Percentiles rank a stretch among this genome's conserved stretches.
Evolutionary conservation across 2,329 filamentous ascomycete species (phyloP).

Genomic region (Phyllosticta citribraziliensis): DNA sequence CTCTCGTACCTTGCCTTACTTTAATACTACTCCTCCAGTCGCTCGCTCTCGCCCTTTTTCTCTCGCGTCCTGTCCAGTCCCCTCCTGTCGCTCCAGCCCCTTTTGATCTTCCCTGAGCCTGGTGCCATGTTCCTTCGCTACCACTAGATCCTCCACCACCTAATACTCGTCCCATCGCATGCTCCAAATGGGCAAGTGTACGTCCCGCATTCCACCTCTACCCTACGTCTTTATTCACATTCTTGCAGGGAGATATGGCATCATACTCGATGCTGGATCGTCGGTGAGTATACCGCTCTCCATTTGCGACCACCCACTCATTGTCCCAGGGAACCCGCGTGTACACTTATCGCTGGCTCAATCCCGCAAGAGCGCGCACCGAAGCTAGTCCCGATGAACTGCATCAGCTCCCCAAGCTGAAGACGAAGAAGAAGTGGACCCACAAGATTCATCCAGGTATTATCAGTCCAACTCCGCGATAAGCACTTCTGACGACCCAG

Average conservation of each 20-base stretch:
- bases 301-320: not conserved
- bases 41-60: constrained; percentile 3
- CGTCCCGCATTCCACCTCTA: constrained; percentile 15
- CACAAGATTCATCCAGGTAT: constrained; percentile 86
- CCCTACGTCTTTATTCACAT: not conserved
- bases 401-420: constrained; percentile 64
- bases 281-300: constrained; percentile 45
- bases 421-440: constrained; percentile 77
- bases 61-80: not conserved
- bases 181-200: constrained; percentile 32
- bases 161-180: constrained; percentile 3
- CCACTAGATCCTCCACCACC: not conserved
- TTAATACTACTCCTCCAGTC: constrained; percentile 1
- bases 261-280: constrained; percentile 94
- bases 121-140: constrained; percentile 11
- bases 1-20: not conserved
- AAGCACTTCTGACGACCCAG: constrained; percentile 21
- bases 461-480: constrained; percentile 5
- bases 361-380: constrained; percentile 57
- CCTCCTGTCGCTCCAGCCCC: not conserved
- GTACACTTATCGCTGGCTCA: constrained; percentile 90
- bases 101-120: constrained; percentile 3
- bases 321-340: constrained; percentile 63
- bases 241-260: constrained; percentile 60
- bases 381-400: constrained; percentile 51